These are phyloP conservation scores for Chalaropsis thielavioides DNA, from an alignment of 2,329 filamentous ascomycete genomes.

Conservation along the genomic window DNA sequence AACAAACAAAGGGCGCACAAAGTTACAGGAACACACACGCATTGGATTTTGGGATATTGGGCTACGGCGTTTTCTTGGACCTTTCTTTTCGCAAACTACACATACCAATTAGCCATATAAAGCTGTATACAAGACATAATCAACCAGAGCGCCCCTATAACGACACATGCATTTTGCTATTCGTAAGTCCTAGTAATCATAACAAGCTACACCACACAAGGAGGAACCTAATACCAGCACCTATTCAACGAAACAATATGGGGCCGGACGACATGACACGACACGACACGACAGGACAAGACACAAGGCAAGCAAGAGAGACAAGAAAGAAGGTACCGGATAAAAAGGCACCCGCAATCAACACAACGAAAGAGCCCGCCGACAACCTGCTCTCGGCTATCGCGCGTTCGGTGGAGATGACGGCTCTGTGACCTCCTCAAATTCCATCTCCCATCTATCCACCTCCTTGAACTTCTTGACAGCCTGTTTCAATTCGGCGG, in stretches of 20 bases:
- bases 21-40: neutral
- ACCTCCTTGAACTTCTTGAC: conserved; percentile 53
- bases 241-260: too few species aligned
- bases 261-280: neutral
- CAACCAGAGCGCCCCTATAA: neutral
- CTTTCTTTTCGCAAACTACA: neutral
- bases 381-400: conserved; percentile 22
- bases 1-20: neutral
- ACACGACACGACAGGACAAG: neutral
- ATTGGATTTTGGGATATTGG: neutral
- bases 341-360: neutral
- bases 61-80: conserved; percentile 1
- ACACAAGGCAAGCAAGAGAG: neutral
- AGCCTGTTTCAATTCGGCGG: conserved; percentile 43
- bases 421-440: conserved; percentile 46
- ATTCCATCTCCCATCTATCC: conserved; percentile 53
- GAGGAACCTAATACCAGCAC: too few species aligned
- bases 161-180: conserved; percentile 2
- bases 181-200: neutral
- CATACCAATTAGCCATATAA: neutral
- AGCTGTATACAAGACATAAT: neutral
- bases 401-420: conserved; percentile 35
- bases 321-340: neutral
- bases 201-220: neutral
- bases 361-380: neutral